Evolutionary conservation across 2,329 filamentous ascomycete genomes (phyloP).

Genomic region (Pseudogymnoascus sp.): DNA sequence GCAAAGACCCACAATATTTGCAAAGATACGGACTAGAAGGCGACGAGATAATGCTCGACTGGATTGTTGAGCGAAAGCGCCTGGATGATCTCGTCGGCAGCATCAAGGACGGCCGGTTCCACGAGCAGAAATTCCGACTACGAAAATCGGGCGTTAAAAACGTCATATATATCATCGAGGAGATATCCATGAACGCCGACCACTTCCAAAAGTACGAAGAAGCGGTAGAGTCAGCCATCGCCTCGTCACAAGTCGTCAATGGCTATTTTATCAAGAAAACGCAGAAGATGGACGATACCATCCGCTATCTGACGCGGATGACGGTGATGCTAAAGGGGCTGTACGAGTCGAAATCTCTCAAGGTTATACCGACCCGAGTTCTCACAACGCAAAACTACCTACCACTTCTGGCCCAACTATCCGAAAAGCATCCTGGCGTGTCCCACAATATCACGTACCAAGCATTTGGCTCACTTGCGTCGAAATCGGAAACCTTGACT

Average conservation of each 20-base stretch:
- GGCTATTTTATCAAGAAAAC: conserved; percentile 74
- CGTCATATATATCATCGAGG: conserved; percentile 71
- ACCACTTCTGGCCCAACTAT: conserved; percentile 51
- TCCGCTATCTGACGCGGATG: conserved; percentile 66
- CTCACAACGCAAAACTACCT: conserved; percentile 59
- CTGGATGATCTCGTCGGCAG: conserved; percentile 72
- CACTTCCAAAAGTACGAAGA: conserved; percentile 52
- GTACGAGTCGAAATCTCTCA: conserved; percentile 51
- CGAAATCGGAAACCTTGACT: conserved; percentile 67
- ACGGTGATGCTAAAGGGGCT: conserved; percentile 57
- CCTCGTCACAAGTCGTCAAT: conserved; percentile 69
- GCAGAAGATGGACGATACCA: conserved; percentile 66
- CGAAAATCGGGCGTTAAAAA: conserved; percentile 65
- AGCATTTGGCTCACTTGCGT: conserved; percentile 63
- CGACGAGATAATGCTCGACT: conserved; percentile 67
- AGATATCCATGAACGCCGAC: conserved; percentile 53
- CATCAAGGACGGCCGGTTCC: conserved; percentile 75
- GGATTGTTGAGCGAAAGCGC: conserved; percentile 73
- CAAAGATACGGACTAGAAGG: conserved; percentile 50
- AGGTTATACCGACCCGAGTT: conserved; percentile 57
- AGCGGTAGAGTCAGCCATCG: conserved; percentile 63
- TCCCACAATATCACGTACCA: conserved; percentile 59
- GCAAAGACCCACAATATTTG: conserved; percentile 50
- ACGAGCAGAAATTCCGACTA: conserved; percentile 77
- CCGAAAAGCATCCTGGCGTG: conserved; percentile 39